Percentiles rank a stretch among this genome's conserved stretches.
These are phyloP conservation scores for Pichia membranifaciens DNA, from an alignment of 805 yeast genomes.

Conservation along the genomic window DNA sequence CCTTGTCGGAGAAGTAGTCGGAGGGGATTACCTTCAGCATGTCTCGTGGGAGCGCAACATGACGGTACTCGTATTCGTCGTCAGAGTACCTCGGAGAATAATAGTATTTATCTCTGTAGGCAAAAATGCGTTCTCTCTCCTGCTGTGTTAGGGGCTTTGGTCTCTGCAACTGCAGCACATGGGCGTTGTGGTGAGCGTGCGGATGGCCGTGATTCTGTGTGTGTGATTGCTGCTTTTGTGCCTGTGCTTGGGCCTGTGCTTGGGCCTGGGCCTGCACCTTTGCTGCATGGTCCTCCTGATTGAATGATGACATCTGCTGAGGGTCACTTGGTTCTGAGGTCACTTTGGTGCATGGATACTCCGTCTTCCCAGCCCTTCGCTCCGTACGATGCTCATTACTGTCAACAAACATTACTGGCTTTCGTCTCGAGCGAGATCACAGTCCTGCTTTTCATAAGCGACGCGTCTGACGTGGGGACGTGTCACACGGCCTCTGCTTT, in stretches of 20 bases:
- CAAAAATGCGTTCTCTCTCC: conserved; percentile 81
- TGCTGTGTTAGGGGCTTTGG: conserved; percentile 71
- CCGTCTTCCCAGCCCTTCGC: too few species aligned
- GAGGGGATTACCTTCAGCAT: conserved; percentile 91
- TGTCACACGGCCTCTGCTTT: too few species aligned
- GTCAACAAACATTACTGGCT: too few species aligned
- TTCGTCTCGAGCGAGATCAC: too few species aligned
- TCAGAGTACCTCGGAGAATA: conserved; percentile 92
- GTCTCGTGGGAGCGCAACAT: conserved; percentile 93
- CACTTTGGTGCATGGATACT: too few species aligned
- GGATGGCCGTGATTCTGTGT: conserved; percentile 1
- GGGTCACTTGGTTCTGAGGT: too few species aligned
- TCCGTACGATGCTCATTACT: too few species aligned
- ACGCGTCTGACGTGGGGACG: conserved; percentile 3
- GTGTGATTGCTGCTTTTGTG: conserved; percentile 3
- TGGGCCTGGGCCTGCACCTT: conserved; percentile 5
- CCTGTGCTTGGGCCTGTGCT: conserved; percentile 2
- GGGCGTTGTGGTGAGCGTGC: background rate
- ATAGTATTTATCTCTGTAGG: conserved; percentile 90
- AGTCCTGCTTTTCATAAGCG: conserved; percentile 2
- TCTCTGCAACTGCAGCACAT: conserved; percentile 4
- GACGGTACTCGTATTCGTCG: conserved; percentile 89
- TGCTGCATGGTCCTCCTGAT: background rate
- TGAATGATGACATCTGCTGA: too few species aligned
- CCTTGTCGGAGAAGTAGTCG: conserved; percentile 92